Base-by-base conservation (phyloP, 768 basidiomycete species). In the Rubroboletus satanas region DNA sequence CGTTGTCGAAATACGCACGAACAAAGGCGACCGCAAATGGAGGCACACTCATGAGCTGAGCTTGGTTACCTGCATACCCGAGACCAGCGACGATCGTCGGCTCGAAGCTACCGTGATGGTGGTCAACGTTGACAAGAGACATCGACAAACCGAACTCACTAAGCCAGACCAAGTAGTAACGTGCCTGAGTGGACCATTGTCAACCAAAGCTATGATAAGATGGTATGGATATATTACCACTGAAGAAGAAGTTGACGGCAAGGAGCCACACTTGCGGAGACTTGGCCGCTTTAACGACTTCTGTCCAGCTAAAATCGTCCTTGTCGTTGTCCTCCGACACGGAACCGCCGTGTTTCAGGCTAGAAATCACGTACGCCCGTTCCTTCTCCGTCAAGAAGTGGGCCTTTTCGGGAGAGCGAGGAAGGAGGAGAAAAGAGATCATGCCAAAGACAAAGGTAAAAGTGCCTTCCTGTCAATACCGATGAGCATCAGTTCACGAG, bases 21-120 rank as follows among this genome's bases (percentile, higher is more conserved):
- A 74, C 64, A 62, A 80, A 82, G n/a, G 79, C 75, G 5, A 51
- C 59, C 2, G 75, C 79, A 47, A 77, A 83, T 5, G 82, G 83
- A 14, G 45, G 74, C 63, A 37, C 75, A 66, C 79, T 83, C 77
- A 84, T 82, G 1, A 88, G 73, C 61, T 87, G 84, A 4, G 83
- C 80, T 18, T 72, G 66, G 29, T 76, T 73, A 0, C 79, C 75
- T 1, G 75, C 73, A 63, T 79, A 85, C 31, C 85, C 85, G 3
- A 88, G 77, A 9, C 76, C 73, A 33, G 80, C 73, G 7, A 91
- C 81, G 68, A 92, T 88, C 7, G 84, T 83, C 7, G 90, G 88
- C 7, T 82, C 73, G 71, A 92, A 91, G 63, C 88, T 83, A 37
- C 51, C 59, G 69, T 58, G 45, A 50, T 14, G 11, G 18, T 78